Percentiles rank a stretch among this genome's conserved stretches.
phyloP scores from a whole-genome alignment of 1,284 basidiomycete species.

The Trametes polyzona region DNA sequence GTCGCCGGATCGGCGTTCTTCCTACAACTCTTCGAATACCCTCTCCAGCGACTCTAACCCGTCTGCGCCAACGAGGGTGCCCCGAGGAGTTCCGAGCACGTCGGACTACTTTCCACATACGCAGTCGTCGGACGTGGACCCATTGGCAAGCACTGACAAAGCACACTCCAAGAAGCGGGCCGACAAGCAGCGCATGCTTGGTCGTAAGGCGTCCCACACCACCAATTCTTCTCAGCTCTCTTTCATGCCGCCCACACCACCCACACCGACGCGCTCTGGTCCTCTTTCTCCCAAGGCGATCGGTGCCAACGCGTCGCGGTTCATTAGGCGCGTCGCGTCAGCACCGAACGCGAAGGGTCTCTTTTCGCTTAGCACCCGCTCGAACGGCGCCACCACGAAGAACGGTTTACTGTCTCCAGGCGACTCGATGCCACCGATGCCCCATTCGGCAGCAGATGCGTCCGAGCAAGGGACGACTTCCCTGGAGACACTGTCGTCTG shows the following conservation, averaged over 20 bases:
- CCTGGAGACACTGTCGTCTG: conserved; percentile 71
- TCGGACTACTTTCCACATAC: conserved; percentile 32
- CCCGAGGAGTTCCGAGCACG: conserved; percentile 34
- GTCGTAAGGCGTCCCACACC: conserved; percentile 36
- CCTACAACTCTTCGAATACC: conserved; percentile 73
- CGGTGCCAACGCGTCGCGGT: conserved; percentile 75
- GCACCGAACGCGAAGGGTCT: conserved; percentile 96
- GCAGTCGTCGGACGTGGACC: conserved; percentile 31
- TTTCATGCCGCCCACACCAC: conserved; percentile 38
- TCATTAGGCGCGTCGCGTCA: conserved; percentile 93
- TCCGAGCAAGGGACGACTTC: conserved; percentile 68
- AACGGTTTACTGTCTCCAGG: conserved; percentile 80
- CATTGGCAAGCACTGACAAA: conserved; percentile 36
- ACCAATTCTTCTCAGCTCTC: conserved; percentile 42
- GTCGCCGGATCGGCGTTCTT: conserved; percentile 59
- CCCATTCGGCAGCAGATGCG: conserved; percentile 56
- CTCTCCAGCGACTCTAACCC: conserved; percentile 67
- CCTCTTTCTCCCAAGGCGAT: conserved; percentile 65
- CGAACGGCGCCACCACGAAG: conserved; percentile 57
- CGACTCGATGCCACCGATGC: conserved; percentile 53
- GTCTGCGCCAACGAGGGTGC: conserved; percentile 38
- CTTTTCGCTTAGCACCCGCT: conserved; percentile 64
- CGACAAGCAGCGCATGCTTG: conserved; percentile 52
- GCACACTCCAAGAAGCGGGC: conserved; percentile 63
- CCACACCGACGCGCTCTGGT: conserved; percentile 43